Conservation (phyloP, 2,329 filamentous ascomycete genomes). For the Aureobasidium sp. region DNA sequence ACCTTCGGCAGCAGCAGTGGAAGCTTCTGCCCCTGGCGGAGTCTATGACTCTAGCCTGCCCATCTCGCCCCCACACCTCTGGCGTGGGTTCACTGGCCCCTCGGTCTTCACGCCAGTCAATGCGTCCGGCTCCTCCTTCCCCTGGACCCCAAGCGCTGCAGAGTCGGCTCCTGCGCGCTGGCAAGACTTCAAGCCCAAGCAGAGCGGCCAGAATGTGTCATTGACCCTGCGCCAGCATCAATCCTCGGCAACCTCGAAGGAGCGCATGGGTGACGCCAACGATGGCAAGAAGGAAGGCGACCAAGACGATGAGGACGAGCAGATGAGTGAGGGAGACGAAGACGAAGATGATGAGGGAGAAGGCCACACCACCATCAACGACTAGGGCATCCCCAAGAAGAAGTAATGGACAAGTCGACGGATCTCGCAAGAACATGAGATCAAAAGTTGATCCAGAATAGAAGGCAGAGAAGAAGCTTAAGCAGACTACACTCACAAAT, state of each 20-base stretch:
- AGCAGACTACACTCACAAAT: not conserved
- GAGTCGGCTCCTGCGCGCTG: not conserved
- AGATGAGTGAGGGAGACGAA: not conserved
- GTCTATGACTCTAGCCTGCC: not conserved
- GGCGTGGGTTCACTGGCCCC: not conserved
- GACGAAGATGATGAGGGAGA: not conserved
- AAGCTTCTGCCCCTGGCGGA: not conserved
- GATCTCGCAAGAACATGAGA: not conserved
- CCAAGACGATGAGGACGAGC: not conserved
- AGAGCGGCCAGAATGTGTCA: not conserved
- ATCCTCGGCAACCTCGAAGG: not conserved
- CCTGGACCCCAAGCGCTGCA: not conserved
- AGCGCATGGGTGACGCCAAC: not conserved
- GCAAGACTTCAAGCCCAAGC: not conserved
- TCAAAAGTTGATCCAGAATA: not conserved
- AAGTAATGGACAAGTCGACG: not conserved
- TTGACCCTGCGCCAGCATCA: not conserved
- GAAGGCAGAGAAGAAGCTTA: not conserved
- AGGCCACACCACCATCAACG: not conserved
- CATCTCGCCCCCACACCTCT: not conserved
- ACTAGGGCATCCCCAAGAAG: not conserved
- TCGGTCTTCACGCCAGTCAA: not conserved
- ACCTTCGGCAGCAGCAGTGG: not conserved
- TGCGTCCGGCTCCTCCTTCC: not conserved
- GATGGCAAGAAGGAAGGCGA: not conserved